phyloP scores from a whole-genome alignment of 2,329 filamentous ascomycete genomes.

The Cytospora mali region DNA sequence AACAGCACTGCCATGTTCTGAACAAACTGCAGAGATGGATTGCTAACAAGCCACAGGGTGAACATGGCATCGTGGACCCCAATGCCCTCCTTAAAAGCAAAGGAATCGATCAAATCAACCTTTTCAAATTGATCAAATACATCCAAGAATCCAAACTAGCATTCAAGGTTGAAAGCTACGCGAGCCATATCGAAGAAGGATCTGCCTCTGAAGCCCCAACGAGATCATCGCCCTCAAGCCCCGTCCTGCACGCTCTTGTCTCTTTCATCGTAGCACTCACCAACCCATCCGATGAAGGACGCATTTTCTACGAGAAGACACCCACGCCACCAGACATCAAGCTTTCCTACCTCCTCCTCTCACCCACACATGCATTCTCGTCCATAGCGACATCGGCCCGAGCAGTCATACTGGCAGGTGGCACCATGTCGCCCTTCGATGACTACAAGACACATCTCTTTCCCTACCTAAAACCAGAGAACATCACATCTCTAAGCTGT shows the following conservation, averaged over 20 bases:
- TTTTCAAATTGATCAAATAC: conserved; percentile 85
- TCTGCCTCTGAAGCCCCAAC: conserved; percentile 42
- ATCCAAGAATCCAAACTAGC: conserved; percentile 90
- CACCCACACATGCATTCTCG: conserved; percentile 88
- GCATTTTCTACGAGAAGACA: conserved; percentile 63
- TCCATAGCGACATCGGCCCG: conserved; percentile 83
- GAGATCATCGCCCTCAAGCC: conserved; percentile 60
- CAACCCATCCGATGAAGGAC: conserved; percentile 75
- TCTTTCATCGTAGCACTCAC: conserved; percentile 79
- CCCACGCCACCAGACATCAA: conserved; percentile 49
- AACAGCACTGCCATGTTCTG: not conserved
- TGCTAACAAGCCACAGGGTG: conserved; percentile 36
- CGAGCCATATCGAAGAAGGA: conserved; percentile 60
- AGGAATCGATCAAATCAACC: conserved; percentile 91
- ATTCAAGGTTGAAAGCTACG: conserved; percentile 91
- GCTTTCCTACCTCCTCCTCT: conserved; percentile 84
- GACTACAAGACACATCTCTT: conserved; percentile 90
- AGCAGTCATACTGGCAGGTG: conserved; percentile 87
- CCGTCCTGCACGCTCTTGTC: conserved; percentile 57
- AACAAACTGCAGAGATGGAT: conserved; percentile 35
- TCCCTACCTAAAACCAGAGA: conserved; percentile 64
- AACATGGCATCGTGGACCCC: conserved; percentile 70
- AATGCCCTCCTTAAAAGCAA: conserved; percentile 77
- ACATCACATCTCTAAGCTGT: conserved; percentile 83
- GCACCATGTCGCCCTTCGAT: conserved; percentile 95